Evolutionary conservation across 2,329 filamentous ascomycete genomes (phyloP), one percentile per base, ranked within the genome.

Genomic region (Dendryphion nanum): DNA sequence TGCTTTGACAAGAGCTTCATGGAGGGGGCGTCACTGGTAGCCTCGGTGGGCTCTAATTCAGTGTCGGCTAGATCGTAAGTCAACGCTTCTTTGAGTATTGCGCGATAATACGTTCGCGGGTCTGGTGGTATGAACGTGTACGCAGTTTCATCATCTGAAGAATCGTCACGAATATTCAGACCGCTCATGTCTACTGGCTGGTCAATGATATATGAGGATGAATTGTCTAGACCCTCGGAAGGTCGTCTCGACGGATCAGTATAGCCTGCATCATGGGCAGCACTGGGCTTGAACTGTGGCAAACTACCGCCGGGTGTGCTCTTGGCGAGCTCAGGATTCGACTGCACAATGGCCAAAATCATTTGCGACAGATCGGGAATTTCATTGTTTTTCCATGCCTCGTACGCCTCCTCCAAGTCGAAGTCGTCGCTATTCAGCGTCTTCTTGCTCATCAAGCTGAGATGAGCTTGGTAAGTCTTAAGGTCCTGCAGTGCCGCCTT

Each of bases 61-160:
- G 72, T 66, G 50, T 82, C 76, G 37, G 72, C 71, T 23, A 83
- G 54, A 53, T 85, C 81, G 55, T 80, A 72, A 12, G 69, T 73
- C 29, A 95, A 75, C 20, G 87, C 85, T 61, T 89, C 83, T 51
- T 85, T 82, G 36, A 95, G 69, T 44, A 96, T 84, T 38, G 84
- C 82, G 59, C 87, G 86, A 69, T 95, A 95, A 60, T 86, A 90
- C 6, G 81, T 77, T 53, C 90, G 80, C 19, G 91, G 79, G 48
- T 96, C 88, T 21, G 85, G 74, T 20, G 93, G 93, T 42, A 95
- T 94, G 61, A 91, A 98, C 1, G 86, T 93, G 63, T 91, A 97
- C 34, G 83, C 77, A 33, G 82, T 71, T 51, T 84, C 78, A 47
- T 69, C 70, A 33, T 70, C 67, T 31, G 73, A 69, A 52, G 67